Evolutionary conservation across 108 stramenopile genomes (phyloP), one percentile per base, ranked within the genome.

Genomic region (Cylindrotheca closterium): DNA sequence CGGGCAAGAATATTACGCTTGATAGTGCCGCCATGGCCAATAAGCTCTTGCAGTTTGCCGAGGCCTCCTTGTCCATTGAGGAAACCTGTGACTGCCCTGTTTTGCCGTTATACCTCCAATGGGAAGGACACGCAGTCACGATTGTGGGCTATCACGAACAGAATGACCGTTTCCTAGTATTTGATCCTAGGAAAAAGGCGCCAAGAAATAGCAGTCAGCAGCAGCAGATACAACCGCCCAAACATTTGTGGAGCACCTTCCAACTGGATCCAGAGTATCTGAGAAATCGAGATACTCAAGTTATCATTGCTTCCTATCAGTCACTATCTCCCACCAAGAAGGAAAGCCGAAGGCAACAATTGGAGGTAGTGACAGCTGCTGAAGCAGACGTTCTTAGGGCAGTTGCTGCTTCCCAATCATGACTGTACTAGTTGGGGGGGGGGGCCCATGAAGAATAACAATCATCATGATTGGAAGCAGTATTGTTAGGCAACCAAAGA

Each of bases 61-160:
- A 21, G 3, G 4, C 28, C 5, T 64, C 28, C 24, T 30, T 28
- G 46, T 51, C 17, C 18, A 33, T n/a, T 80, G 67, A 59, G 48
- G 60, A 25, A 42, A 10, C 61, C 23, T 47, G 51, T 47, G 25
- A 28, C 2, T 64, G 63, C 25, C 63, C 63, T 33, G 37, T 54
- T 25, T 32, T 79, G 4, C 88, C 91, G 24, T 47, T 93, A 19
- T 93, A 93, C 56, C 60, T 93, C 26, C 92, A 93, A 71, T 93
- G 92, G 92, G 73, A 86, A 50, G 92, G 92, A 37, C 92, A 93
- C 64, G 86, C 86, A n/a, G 85, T 93, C 7, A 88, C 87, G 1
- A 60, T 93, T 24, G 83, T 88, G 37, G 92, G 88, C 1, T 65
- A 83, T 10, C 64, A 80, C 64, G 42, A 32, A 46, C 27, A 10